These are phyloP conservation scores for Millerozyma acaciae DNA, from an alignment of 805 yeast genomes.

Conservation along the genomic window DNA sequence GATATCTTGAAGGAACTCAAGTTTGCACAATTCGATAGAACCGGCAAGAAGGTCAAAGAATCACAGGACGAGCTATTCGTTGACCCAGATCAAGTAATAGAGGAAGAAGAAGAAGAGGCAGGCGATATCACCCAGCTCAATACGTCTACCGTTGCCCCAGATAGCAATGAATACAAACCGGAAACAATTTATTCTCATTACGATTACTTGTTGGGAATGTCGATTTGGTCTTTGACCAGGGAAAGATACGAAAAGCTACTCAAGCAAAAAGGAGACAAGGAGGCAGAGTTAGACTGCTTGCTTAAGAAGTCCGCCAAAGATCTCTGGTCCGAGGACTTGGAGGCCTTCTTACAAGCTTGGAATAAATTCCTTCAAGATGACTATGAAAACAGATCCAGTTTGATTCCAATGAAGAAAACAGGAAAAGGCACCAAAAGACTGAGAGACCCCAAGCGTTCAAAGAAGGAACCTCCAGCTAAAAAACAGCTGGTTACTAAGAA, in stretches of 20 bases:
- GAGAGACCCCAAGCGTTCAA: slow-evolving; percentile 7
- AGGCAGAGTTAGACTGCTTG: slow-evolving; percentile 62
- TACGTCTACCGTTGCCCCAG: slow-evolving; percentile 22
- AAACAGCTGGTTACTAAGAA: slow-evolving; percentile 7
- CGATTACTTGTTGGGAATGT: slow-evolving; percentile 89
- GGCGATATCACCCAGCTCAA: slow-evolving; percentile 28
- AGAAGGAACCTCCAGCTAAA: slow-evolving; percentile 12
- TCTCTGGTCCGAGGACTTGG: slow-evolving; percentile 82
- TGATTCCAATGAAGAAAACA: slow-evolving; percentile 43
- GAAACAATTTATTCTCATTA: slow-evolving; percentile 60
- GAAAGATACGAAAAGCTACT: slow-evolving; percentile 83
- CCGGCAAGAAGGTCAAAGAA: slow-evolving; percentile 59
- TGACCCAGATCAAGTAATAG: slow-evolving; percentile 36
- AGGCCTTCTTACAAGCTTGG: slow-evolving; percentile 65
- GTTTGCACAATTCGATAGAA: slow-evolving; percentile 74
- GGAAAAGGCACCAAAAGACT: slow-evolving; percentile 32
- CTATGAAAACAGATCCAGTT: slow-evolving; percentile 50
- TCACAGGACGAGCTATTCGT: slow-evolving; percentile 21
- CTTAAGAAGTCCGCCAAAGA: slow-evolving; percentile 76
- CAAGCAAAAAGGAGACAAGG: slow-evolving; percentile 68
- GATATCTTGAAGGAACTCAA: slow-evolving; percentile 57
- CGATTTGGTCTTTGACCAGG: slow-evolving; percentile 86
- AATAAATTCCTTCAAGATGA: slow-evolving; percentile 65
- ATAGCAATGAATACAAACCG: slow-evolving; percentile 42
- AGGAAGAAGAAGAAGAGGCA: slow-evolving; percentile 40